Base-by-base conservation (phyloP, 352 stramenopile species). In the Pythium dissimile region DNA sequence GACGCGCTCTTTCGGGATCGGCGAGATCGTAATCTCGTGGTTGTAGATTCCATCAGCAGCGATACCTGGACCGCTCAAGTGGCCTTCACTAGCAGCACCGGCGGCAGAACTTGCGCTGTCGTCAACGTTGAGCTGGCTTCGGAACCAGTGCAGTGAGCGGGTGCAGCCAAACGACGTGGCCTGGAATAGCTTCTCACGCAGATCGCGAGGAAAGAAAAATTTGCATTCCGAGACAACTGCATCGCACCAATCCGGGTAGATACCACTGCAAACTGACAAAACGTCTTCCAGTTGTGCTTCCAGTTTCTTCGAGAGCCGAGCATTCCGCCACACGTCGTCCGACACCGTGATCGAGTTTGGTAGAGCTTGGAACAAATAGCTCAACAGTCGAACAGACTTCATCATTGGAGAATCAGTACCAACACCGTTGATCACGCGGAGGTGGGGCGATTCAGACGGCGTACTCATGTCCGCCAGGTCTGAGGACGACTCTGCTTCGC, bases 1-100 rank as follows among this genome's bases (percentile, higher is more conserved):
- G 45, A 92, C 85, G n/a, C 83, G 83, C 48, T 94, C 83, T 62
- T 93, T 94, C 10, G 84, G 84, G 35, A 94, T 84, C 5, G 82
- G 84, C 2, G 81, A 84, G 46, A 94, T 91, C 18, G 77, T 79
- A 31, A 94, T 89, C 49, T 90, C 82, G 53, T 90, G 79, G 43
- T 92, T 90, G 48, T 80, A 75, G 24, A 86, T 75, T 8, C 81
- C 73, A 13, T 60, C 62, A 23, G 32, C 54, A 26, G 59, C 60
- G 38, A 67, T 63, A 1, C 66, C 66, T 20, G 50, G 50, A 6
- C 44, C 49, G 23, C 63, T 60, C 54, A 59, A 67, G 11, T 45
- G 27, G 11, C 50, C 54, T n/a, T 61, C 59, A 12, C 34, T 58
- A 4, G 23, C n/a, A 3, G 38, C 39, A 18, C 30, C 44, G 21